Percentiles rank a stretch among this genome's conserved stretches.
Conservation (phyloP, 768 basidiomycete genomes). For the Tricholoma furcatifolium region DNA sequence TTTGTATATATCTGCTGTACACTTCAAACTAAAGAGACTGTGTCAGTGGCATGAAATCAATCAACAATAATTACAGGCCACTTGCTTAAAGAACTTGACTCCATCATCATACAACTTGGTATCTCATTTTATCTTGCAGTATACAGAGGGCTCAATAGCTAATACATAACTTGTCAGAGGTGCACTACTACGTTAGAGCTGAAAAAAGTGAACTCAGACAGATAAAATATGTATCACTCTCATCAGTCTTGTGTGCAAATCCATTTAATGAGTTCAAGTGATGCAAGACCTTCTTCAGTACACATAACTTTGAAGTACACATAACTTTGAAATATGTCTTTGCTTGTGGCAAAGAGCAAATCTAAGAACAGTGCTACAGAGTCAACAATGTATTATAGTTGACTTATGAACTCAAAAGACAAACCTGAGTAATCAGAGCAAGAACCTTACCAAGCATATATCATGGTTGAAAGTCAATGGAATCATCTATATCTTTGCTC, state of each 20-base stretch:
- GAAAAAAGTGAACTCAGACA: slow-evolving; percentile 25
- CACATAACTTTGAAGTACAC: too few relatives aligned
- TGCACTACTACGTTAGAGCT: slow-evolving; percentile 17
- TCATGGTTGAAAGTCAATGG: slow-evolving; percentile 16
- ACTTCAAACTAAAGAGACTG: too few relatives aligned
- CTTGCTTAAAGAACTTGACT: too few relatives aligned
- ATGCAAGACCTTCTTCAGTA: slow-evolving; percentile 13
- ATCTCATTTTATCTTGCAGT: too few relatives aligned
- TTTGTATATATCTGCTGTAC: too few relatives aligned
- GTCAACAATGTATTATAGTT: slow-evolving; percentile 5
- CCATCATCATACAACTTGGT: too few relatives aligned
- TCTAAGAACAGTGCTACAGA: slow-evolving; percentile 8
- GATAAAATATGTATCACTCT: slow-evolving; percentile 24
- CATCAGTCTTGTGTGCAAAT: slow-evolving; percentile 20
- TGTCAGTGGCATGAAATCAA: too few relatives aligned
- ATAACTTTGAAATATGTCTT: slow-evolving; percentile 20
- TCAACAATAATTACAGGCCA: too few relatives aligned
- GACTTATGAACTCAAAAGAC: background rate
- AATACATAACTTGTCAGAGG: background rate
- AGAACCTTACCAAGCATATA: slow-evolving; percentile 22
- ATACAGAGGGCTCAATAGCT: slow-evolving; percentile 20
- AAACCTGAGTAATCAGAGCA: slow-evolving; percentile 23
- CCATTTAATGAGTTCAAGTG: slow-evolving; percentile 26
- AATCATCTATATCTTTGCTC: slow-evolving; percentile 10
- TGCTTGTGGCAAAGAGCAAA: slow-evolving; percentile 25